Percentiles rank a stretch among this genome's conserved stretches.
These are phyloP conservation scores for Huntiella decipiens DNA, from an alignment of 2,329 filamentous ascomycete genomes.

Conservation along the genomic window DNA sequence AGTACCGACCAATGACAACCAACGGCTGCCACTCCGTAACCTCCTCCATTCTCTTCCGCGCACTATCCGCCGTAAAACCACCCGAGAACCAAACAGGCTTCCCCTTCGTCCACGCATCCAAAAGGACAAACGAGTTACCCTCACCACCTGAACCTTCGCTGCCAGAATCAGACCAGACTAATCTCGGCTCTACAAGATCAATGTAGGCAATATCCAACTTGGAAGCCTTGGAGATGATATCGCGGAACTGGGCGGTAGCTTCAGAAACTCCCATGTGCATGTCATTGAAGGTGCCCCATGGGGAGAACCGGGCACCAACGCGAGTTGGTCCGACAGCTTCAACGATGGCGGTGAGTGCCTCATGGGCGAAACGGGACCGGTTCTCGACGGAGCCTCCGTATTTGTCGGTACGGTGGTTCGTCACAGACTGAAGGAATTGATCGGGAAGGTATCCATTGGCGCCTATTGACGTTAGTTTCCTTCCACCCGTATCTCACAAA, in stretches of 20 bases:
- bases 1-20: conserved; percentile 19
- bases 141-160: conserved; percentile 16
- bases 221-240: conserved; percentile 32
- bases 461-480: conserved; percentile 13
- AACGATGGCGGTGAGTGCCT: conserved; percentile 25
- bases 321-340: conserved; percentile 29
- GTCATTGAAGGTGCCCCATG: conserved; percentile 37
- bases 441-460: conserved; percentile 46
- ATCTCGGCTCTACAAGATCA: conserved; percentile 38
- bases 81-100: conserved; percentile 19
- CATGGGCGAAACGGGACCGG: conserved; percentile 29
- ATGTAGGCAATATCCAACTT: conserved; percentile 34
- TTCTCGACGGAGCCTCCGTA: conserved; percentile 38
- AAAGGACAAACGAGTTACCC: conserved; percentile 15
- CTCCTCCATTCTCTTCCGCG: conserved; percentile 14
- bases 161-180: conserved; percentile 22
- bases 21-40: conserved; percentile 15
- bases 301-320: conserved; percentile 35
- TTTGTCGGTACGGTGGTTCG: conserved; percentile 32
- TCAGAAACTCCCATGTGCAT: conserved; percentile 35
- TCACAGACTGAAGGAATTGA: conserved; percentile 36
- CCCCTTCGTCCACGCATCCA: conserved; percentile 3
- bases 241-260: conserved; percentile 36
- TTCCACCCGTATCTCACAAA: neutral
- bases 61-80: conserved; percentile 15